These are phyloP conservation scores for Tardiomyces depauwii DNA, from an alignment of 1,139 yeast genomes.

Conservation along the genomic window DNA sequence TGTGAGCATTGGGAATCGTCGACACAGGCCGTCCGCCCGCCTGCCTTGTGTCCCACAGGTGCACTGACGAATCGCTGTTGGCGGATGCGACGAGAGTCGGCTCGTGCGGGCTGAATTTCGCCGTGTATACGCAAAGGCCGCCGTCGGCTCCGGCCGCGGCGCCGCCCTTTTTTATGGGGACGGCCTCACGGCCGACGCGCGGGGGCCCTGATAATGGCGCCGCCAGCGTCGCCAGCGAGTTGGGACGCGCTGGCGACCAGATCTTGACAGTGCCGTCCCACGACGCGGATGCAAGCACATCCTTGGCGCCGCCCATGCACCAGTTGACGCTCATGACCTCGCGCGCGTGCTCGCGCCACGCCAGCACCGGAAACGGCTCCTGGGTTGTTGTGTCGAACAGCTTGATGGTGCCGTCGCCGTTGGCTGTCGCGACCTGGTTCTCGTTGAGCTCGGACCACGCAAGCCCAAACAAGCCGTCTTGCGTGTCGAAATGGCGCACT, in stretches of 20 bases:
- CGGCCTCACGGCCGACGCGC: no score
- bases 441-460: conserved; percentile 90
- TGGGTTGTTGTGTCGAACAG: conserved; percentile 60
- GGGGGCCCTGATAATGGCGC: conserved; percentile 4
- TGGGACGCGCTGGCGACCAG: conserved; percentile 51
- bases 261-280: conserved; percentile 90
- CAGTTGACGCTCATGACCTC: conserved; percentile 87
- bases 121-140: conserved; percentile 46
- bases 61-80: conserved; percentile 68
- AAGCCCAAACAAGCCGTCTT: conserved; percentile 81
- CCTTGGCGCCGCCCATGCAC: conserved; percentile 64
- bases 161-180: not conserved
- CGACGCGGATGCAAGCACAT: conserved; percentile 60
- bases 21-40: conserved; percentile 17
- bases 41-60: conserved; percentile 71
- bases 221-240: conserved; percentile 47
- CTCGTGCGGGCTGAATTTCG: conserved; percentile 78
- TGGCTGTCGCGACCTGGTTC: conserved; percentile 70
- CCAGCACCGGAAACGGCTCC: conserved; percentile 60
- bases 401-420: conserved; percentile 85
- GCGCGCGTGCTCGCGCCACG: conserved; percentile 65
- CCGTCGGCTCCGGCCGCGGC: conserved; percentile 13
- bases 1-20: conserved; percentile 41
- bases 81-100: conserved; percentile 62
- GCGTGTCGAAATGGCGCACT: conserved; percentile 57